Evolutionary conservation across 1,139 yeast species (phyloP).

Genomic region (Sugiyamaella paludigena): DNA sequence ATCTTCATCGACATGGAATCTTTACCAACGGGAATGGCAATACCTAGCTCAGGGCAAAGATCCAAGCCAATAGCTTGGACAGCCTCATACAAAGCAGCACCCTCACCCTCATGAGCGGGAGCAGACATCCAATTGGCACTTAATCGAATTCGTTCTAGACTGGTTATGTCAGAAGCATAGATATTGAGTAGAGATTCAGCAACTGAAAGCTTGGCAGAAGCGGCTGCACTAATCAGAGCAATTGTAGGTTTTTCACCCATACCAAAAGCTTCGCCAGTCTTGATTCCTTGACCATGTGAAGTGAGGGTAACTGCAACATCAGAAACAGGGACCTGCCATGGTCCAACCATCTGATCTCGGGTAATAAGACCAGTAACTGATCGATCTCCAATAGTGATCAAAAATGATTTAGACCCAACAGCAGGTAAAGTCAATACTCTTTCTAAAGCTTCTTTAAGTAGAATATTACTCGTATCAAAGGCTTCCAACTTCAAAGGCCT

Average conservation of each 20-base stretch:
- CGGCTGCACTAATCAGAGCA: conserved; percentile 87
- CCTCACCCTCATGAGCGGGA: conserved; percentile 94
- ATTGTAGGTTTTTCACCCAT: conserved; percentile 95
- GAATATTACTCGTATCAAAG: conserved; percentile 38
- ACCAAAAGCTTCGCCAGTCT: conserved; percentile 95
- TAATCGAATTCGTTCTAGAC: conserved; percentile 71
- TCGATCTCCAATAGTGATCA: conserved; percentile 97
- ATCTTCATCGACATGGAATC: conserved; percentile 99
- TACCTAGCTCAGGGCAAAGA: conserved; percentile 88
- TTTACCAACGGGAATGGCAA: conserved; percentile 96
- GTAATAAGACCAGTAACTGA: conserved; percentile 94
- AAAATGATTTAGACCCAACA: conserved; percentile 92
- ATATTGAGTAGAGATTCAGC: conserved; percentile 91
- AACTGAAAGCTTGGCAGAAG: conserved; percentile 95
- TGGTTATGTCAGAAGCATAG: conserved; percentile 83
- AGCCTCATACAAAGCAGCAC: conserved; percentile 91
- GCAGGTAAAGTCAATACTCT: conserved; percentile 89
- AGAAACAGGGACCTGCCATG: conserved; percentile 99
- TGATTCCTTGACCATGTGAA: conserved; percentile 70
- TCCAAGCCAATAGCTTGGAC: conserved; percentile 96
- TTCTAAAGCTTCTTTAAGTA: conserved; percentile 58
- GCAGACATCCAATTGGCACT: conserved; percentile 99
- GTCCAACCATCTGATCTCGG: conserved; percentile 98
- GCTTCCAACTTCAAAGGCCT: conserved; percentile 59
- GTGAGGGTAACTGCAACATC: conserved; percentile 97